Conservation (phyloP, 2,329 filamentous ascomycete species). For the Tolypocladium tropicale region DNA sequence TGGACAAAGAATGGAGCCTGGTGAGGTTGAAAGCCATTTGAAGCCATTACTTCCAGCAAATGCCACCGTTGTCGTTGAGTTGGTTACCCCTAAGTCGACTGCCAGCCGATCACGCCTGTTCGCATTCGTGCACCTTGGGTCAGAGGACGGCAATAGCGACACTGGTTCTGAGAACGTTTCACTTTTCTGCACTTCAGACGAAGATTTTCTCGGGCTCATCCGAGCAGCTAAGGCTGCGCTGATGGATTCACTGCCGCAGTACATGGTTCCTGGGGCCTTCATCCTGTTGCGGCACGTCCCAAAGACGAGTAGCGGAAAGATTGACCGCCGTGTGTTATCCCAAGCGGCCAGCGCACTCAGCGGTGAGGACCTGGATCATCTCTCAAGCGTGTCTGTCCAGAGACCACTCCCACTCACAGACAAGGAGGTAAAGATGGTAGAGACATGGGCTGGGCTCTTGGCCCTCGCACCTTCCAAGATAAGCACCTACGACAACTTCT, state of each 20-base stretch:
- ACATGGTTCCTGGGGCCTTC: conserved; percentile 32
- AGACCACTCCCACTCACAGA: not conserved
- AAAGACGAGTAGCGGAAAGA: not conserved
- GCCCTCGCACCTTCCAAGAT: conserved; percentile 11
- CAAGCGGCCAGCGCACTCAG: not conserved
- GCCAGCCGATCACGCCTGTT: not conserved
- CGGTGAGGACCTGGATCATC: not conserved
- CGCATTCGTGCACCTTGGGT: not conserved
- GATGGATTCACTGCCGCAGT: conserved; percentile 13
- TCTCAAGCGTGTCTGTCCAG: not conserved
- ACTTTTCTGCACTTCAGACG: not conserved
- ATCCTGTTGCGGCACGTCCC: conserved; percentile 16
- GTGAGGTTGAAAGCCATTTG: conserved; percentile 1
- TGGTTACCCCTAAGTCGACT: not conserved
- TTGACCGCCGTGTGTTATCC: not conserved
- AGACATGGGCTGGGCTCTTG: conserved; percentile 5
- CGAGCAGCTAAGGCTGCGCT: not conserved
- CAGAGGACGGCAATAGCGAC: not conserved
- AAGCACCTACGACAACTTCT: conserved; percentile 31
- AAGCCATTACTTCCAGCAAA: not conserved
- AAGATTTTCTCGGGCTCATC: not conserved
- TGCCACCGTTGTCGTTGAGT: not conserved
- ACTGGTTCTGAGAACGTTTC: not conserved
- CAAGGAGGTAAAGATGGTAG: not conserved
- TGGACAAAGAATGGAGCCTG: conserved; percentile 1